Conservation (phyloP, 306 rosid genomes). For the Cucumis melo region DNA sequence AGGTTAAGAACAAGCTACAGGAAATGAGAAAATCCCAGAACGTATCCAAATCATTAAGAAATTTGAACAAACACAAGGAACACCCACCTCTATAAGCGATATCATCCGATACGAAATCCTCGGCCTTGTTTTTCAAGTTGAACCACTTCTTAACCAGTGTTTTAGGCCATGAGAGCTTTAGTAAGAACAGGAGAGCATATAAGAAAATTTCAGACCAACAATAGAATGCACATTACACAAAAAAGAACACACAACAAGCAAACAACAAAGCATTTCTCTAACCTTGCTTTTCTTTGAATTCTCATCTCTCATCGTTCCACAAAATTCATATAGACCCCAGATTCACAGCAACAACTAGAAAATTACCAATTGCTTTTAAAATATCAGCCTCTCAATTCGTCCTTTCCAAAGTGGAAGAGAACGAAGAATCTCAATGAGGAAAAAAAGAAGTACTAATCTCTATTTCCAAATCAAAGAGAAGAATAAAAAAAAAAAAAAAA, state of each 20-base stretch:
- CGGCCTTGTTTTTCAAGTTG: slow-evolving; percentile 77
- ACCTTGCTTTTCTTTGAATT: slow-evolving; percentile 97
- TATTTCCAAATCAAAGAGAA: background rate
- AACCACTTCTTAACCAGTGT: slow-evolving; percentile 96
- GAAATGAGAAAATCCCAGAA: slow-evolving; percentile 8
- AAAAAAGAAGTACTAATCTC: background rate
- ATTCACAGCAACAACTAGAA: slow-evolving; percentile 12
- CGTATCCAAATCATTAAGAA: slow-evolving; percentile 15
- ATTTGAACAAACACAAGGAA: background rate
- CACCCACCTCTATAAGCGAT: slow-evolving; percentile 48
- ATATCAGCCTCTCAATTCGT: background rate
- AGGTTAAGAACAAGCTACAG: slow-evolving; percentile 3
- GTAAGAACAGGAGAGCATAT: slow-evolving; percentile 10
- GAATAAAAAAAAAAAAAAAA: background rate
- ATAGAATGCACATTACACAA: slow-evolving; percentile 11
- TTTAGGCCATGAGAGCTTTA: slow-evolving; percentile 98
- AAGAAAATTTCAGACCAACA: slow-evolving; percentile 8
- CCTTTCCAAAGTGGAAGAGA: background rate
- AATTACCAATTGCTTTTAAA: slow-evolving; percentile 1
- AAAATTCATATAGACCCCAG: slow-evolving; percentile 52
- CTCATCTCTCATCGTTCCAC: slow-evolving; percentile 92
- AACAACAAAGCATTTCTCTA: slow-evolving; percentile 25
- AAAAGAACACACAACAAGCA: slow-evolving; percentile 5
- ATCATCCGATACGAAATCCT: slow-evolving; percentile 88
- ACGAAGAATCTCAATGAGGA: background rate